phyloP scores from a whole-genome alignment of 2,329 filamentous ascomycete genomes.

The Graphilbum sp. region DNA sequence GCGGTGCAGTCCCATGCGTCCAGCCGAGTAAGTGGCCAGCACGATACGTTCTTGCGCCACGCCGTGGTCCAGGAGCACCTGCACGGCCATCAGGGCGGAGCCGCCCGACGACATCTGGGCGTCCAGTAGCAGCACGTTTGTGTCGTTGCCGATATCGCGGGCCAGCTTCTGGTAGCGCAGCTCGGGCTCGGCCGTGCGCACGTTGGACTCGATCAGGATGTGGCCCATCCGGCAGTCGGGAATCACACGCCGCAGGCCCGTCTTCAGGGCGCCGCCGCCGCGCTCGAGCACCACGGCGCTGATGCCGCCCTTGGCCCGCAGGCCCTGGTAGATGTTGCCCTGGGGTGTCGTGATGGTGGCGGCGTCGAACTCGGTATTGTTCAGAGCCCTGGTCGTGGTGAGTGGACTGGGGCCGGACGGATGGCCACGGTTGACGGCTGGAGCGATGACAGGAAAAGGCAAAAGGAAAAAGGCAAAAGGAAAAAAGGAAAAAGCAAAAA shows the following conservation, averaged over 20 bases:
- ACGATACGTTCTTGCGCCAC: constrained; percentile 73
- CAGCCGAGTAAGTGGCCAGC: constrained; percentile 83
- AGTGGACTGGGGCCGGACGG: too few species aligned
- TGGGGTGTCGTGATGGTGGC: constrained; percentile 53
- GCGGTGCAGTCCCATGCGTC: constrained; percentile 66
- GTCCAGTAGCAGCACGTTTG: constrained; percentile 66
- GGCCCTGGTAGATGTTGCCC: constrained; percentile 52
- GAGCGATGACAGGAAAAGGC: too few species aligned
- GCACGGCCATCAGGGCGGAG: constrained; percentile 77
- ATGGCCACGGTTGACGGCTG: too few species aligned
- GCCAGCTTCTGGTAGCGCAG: constrained; percentile 78
- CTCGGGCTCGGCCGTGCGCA: constrained; percentile 75
- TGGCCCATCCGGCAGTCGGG: constrained; percentile 85
- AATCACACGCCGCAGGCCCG: constrained; percentile 74
- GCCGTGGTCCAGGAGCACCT: constrained; percentile 88
- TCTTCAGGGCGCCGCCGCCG: constrained; percentile 77
- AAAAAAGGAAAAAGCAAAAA: not conserved
- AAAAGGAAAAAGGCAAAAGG: too few species aligned
- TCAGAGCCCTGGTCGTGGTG: constrained; percentile 42
- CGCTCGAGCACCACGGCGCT: constrained; percentile 80
- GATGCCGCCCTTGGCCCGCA: constrained; percentile 54
- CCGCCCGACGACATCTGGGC: constrained; percentile 91
- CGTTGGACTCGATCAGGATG: constrained; percentile 78
- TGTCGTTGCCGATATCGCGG: constrained; percentile 53
- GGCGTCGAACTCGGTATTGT: constrained; percentile 55